A percentile compares a stretch with the other conserved stretches of the same genome.
Conservation (phyloP, 208 protist species). For the Trypanosoma mega region DNA sequence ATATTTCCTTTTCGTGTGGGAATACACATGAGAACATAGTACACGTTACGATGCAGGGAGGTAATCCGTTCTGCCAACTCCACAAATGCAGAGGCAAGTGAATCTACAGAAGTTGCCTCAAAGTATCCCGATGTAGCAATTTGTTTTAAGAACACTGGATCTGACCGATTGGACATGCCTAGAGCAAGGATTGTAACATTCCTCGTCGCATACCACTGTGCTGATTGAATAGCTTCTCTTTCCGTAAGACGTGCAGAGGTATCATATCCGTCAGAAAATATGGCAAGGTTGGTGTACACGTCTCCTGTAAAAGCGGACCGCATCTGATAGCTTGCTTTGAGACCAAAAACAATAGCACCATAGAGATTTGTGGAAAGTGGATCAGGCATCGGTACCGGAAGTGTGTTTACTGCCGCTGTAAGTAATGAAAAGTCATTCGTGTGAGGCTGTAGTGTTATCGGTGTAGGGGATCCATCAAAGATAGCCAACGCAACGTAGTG, state of each 20-base stretch:
- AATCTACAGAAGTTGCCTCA: background rate
- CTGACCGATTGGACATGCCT: background rate
- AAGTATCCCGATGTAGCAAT: conserved; percentile 6
- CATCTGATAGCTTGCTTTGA: conserved; percentile 11
- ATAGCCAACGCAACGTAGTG: conserved; percentile 12
- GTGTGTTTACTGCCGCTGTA: background rate
- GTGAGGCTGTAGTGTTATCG: conserved; percentile 17
- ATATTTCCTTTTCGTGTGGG: conserved; percentile 11
- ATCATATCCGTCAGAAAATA: conserved; percentile 12
- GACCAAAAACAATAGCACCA: conserved; percentile 11
- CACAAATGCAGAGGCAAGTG: background rate
- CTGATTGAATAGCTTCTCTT: conserved; percentile 4
- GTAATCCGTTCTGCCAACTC: conserved; percentile 6
- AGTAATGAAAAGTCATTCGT: conserved; percentile 6
- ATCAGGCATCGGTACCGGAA: conserved; percentile 5
- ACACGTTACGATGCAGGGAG: conserved; percentile 11
- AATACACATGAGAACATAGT: conserved; percentile 15
- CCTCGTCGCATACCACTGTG: conserved; percentile 6
- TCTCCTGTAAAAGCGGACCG: conserved; percentile 1
- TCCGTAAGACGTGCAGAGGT: conserved; percentile 5
- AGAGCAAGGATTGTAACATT: conserved; percentile 16
- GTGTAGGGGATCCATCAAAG: conserved; percentile 1
- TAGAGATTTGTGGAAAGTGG: conserved; percentile 15
- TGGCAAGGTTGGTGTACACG: conserved; percentile 2
- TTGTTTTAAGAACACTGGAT: conserved; percentile 1